Evolutionary conservation across 2,329 filamentous ascomycete species (phyloP), one percentile per base, ranked within the genome.

Genomic region (Colletotrichum endophyticum): DNA sequence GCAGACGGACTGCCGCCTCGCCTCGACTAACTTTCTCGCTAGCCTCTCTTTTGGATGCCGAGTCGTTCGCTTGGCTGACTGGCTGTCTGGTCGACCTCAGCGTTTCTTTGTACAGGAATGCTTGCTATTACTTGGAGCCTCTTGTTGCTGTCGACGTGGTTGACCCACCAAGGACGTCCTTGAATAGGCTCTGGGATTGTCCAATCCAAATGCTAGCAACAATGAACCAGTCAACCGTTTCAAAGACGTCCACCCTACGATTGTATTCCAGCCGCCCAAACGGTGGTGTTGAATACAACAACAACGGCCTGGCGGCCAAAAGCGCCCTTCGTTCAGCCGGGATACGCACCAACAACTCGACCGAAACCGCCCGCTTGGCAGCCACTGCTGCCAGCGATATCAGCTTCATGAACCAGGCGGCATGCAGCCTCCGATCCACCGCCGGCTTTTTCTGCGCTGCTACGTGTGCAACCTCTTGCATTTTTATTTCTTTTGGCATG

Each of bases 1-100:
- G 39, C 56, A 32, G 56, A 63, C 70, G 73, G 73, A 75, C 63
- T 67, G 49, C 44, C 68, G 39, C 73, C 53, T 72, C 61, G 73
- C 69, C 73, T 64, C 36, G 63, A 63, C 73, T 75, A 75, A 67
- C 30, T 62, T 57, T 13, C 28, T 32, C 13, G 32, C 62, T 73
- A 75, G 63, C 63, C 32, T 32, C 27, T 32, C 44, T 72, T 63
- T n/a, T 67, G 62, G 63, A 32, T 62, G 68, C 61, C 62, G 53
- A 28, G 27, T 61, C 30, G 30, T 53, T 53, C 32, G 66, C 28
- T 28, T 62, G 56, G 49, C 27, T 34, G 34, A 49, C 34, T 73
- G 61, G 59, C 72, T 66, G 49, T 63, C 72, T 44, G 25, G 44
- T 53, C 66, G 59, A 63, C 66, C 19, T 30, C 7, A 19, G 22